These are phyloP conservation scores for Miamiensis avidus DNA, from an alignment of 169 alveolate species.

Conservation along the genomic window DNA sequence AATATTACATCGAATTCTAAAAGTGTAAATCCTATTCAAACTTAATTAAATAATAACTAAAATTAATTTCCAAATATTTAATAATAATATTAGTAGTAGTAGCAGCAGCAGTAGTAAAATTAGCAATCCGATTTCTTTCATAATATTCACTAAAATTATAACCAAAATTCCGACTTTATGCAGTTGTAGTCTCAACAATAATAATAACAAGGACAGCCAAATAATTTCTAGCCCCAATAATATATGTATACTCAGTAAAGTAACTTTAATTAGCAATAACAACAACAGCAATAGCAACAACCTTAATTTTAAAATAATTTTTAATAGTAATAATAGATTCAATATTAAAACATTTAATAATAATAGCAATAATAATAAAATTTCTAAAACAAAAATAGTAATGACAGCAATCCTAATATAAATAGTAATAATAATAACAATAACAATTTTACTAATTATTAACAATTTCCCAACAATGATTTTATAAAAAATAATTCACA, in stretches of 20 bases:
- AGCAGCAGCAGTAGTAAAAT: no score
- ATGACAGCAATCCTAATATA: neutral
- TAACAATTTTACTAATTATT: neutral
- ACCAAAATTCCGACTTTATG: no score
- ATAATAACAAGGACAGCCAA: neutral
- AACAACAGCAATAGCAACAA: neutral
- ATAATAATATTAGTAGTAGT: no score
- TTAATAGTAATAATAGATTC: neutral
- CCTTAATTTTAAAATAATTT: neutral
- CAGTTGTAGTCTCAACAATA: no score
- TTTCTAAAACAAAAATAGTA: neutral
- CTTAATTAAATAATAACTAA: no score
- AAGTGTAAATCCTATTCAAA: no score
- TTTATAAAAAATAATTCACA: neutral
- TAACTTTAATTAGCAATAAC: neutral
- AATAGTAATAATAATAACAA: slow-evolving; percentile 4
- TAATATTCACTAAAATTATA: no score
- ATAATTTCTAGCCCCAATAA: neutral
- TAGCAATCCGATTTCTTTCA: no score
- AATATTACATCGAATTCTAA: no score
- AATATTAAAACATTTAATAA: neutral
- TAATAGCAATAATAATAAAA: neutral
- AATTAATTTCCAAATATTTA: no score
- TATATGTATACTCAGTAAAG: neutral
- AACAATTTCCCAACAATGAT: neutral